phyloP scores from a whole-genome alignment of 495 filamentous ascomycete genomes.

The Trichocladium uniseriatum region DNA sequence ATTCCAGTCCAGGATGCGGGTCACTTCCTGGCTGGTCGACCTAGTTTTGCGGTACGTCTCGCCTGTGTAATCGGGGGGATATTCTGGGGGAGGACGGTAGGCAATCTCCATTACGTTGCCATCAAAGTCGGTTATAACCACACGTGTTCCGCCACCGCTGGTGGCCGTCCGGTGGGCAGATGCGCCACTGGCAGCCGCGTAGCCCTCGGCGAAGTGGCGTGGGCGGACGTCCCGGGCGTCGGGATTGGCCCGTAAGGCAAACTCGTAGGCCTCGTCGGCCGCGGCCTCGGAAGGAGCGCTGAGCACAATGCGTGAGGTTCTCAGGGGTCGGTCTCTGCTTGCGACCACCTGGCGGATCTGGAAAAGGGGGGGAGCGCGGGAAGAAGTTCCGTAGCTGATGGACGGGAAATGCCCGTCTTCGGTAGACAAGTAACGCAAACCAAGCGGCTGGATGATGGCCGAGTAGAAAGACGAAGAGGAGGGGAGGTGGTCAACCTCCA shows the following conservation, averaged over 20 bases:
- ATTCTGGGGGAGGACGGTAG: conserved; percentile 25
- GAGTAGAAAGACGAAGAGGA: conserved; percentile 75
- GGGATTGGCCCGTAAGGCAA: conserved; percentile 34
- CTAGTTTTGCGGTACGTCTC: conserved; percentile 26
- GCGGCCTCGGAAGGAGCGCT: conserved; percentile 32
- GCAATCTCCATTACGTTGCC: conserved; percentile 45
- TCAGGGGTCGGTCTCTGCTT: conserved; percentile 20
- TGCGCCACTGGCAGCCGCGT: conserved; percentile 11
- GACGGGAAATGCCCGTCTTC: conserved; percentile 29
- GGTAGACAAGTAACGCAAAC: conserved; percentile 55
- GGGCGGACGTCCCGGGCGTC: conserved; percentile 13
- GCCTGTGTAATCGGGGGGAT: conserved; percentile 26
- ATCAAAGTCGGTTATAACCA: conserved; percentile 39
- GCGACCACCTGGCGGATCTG: conserved; percentile 28
- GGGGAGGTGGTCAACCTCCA: conserved; percentile 64
- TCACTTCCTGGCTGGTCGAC: conserved; percentile 34
- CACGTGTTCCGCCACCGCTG: conserved; percentile 25
- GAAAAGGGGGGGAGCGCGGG: conserved; percentile 26
- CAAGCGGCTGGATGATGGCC: conserved; percentile 62
- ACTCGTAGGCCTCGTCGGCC: conserved; percentile 36
- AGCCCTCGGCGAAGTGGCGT: conserved; percentile 15
- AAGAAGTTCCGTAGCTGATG: conserved; percentile 23
- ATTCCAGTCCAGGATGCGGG: conserved; percentile 43
- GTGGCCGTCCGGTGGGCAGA: conserved; percentile 12
- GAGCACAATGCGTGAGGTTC: conserved; percentile 32